Conservation (phyloP, 2,329 filamentous ascomycete species). For the Fusarium sublunatum region DNA sequence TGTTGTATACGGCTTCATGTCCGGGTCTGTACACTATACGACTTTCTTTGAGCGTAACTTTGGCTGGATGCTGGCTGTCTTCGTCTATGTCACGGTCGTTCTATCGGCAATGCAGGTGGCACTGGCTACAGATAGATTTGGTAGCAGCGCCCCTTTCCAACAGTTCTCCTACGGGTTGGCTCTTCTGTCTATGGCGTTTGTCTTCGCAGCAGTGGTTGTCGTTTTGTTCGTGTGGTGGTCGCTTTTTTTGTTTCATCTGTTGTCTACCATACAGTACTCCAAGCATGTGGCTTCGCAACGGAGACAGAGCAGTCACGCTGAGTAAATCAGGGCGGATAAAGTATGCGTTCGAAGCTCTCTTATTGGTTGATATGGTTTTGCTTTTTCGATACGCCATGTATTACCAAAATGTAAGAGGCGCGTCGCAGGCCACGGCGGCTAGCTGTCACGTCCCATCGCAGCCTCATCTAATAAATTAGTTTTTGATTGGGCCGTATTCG, state of each 20-base stretch:
- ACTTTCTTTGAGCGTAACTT: conserved; percentile 2
- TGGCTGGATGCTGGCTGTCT: not conserved
- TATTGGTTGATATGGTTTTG: too few species aligned
- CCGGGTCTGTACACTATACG: not conserved
- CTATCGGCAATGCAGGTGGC: not conserved
- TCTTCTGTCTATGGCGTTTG: not conserved
- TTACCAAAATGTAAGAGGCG: too few species aligned
- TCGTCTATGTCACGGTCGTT: not conserved
- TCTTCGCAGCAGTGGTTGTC: not conserved
- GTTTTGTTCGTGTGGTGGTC: not conserved
- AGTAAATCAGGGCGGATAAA: too few species aligned
- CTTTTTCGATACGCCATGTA: too few species aligned
- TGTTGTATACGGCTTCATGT: not conserved
- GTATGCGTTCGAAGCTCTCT: too few species aligned
- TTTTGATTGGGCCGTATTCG: too few species aligned
- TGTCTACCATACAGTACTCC: too few species aligned
- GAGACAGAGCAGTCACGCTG: too few species aligned
- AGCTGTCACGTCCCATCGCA: too few species aligned
- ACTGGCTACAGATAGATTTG: not conserved
- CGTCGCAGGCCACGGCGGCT: too few species aligned
- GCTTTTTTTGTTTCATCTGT: conserved; percentile 1
- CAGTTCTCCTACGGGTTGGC: not conserved
- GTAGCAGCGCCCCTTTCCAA: not conserved
- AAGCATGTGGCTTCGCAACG: too few species aligned
- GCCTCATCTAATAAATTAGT: too few species aligned